Percentiles rank a stretch among this genome's conserved stretches.
These are phyloP conservation scores for Metschnikowia koreensis DNA, from an alignment of 805 yeast species.

Conservation along the genomic window DNA sequence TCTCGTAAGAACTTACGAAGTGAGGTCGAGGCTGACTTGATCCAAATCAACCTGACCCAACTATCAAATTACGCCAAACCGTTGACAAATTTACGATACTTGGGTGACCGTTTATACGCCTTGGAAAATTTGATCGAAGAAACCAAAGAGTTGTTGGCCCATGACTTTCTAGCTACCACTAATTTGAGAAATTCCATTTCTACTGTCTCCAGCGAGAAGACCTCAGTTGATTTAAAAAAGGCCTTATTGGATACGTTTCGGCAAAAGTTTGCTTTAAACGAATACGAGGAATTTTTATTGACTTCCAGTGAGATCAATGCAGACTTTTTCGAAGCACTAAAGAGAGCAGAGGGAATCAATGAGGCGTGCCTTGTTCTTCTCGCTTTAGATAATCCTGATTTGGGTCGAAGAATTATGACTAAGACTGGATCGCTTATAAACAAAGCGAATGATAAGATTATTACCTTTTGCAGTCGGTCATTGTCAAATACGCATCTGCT, in stretches of 20 bases:
- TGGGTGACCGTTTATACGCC: constrained; percentile 15
- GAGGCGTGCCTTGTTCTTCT: constrained; percentile 68
- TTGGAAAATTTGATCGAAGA: constrained; percentile 21
- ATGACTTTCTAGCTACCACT: constrained; percentile 22
- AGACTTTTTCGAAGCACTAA: constrained; percentile 59
- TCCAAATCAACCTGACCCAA: constrained; percentile 47
- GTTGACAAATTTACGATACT: constrained; percentile 23
- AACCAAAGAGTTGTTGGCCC: constrained; percentile 41
- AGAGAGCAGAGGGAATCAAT: constrained; percentile 62
- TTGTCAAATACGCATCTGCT: constrained; percentile 31
- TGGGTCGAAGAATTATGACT: constrained; percentile 65
- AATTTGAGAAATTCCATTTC: constrained; percentile 26
- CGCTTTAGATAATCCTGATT: constrained; percentile 61
- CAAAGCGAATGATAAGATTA: constrained; percentile 30
- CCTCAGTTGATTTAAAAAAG: constrained; percentile 46
- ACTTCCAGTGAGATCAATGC: constrained; percentile 44
- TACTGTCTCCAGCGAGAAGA: constrained; percentile 29
- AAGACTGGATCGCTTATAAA: constrained; percentile 53
- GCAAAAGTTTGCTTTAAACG: constrained; percentile 63
- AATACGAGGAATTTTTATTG: constrained; percentile 66
- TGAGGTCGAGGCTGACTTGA: constrained; percentile 57
- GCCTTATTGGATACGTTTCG: constrained; percentile 52
- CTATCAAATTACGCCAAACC: constrained; percentile 36
- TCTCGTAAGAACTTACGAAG: constrained; percentile 60
- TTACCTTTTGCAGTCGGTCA: constrained; percentile 31